Evolutionary conservation across 1,284 basidiomycete genomes (phyloP).

Genomic region (Cutaneotrichosporon sp.): DNA sequence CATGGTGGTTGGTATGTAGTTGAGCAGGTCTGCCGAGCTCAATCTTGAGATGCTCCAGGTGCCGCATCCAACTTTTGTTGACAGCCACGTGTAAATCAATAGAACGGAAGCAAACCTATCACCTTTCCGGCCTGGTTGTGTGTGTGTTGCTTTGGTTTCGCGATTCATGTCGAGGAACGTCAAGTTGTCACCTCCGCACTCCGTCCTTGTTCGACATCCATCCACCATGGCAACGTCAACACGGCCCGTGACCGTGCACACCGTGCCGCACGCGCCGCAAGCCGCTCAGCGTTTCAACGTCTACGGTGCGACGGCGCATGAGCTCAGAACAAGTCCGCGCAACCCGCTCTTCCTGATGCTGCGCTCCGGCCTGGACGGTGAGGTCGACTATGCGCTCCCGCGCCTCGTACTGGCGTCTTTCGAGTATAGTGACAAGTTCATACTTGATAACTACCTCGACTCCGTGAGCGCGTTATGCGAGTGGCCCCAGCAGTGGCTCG

Average conservation of each 20-base stretch:
- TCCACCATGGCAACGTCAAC: slow-evolving; percentile 23
- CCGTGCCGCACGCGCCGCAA: slow-evolving; percentile 10
- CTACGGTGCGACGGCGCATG: slow-evolving; percentile 31
- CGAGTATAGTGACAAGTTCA: slow-evolving; percentile 39
- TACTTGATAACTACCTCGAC: slow-evolving; percentile 39
- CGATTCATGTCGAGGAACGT: neutral
- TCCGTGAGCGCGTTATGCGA: slow-evolving; percentile 34
- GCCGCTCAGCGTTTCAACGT: slow-evolving; percentile 18
- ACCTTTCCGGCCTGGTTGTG: neutral
- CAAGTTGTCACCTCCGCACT: neutral
- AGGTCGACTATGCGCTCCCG: slow-evolving; percentile 50
- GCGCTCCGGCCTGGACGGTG: slow-evolving; percentile 36
- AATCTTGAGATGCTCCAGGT: neutral
- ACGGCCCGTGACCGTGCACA: slow-evolving; percentile 10
- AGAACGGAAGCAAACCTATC: slow-evolving; percentile 20
- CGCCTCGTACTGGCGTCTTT: slow-evolving; percentile 40
- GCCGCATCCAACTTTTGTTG: slow-evolving; percentile 23
- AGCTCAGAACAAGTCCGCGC: slow-evolving; percentile 34
- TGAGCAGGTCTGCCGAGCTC: neutral
- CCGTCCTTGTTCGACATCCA: neutral
- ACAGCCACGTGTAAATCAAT: neutral
- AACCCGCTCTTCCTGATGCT: slow-evolving; percentile 45
- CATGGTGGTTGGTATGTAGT: slow-evolving; percentile 54
- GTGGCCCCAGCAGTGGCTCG: slow-evolving; percentile 42
- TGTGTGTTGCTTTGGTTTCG: slow-evolving; percentile 4